phyloP scores from a whole-genome alignment of 2,329 filamentous ascomycete genomes.

The Alternaria sp. region DNA sequence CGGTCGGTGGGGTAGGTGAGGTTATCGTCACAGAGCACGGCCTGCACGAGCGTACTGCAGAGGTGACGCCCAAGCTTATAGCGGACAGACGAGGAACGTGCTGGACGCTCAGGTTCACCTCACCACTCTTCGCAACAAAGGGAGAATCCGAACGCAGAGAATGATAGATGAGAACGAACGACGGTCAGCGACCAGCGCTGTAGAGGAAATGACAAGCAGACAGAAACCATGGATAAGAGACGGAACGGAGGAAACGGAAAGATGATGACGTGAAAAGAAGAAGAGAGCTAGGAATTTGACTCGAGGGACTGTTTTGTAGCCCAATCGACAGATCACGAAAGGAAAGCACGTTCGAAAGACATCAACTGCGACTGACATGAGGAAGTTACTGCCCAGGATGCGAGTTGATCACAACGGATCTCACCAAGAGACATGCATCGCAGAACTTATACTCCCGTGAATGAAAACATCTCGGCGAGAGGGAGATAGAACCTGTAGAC shows the following conservation, averaged over 20 bases:
- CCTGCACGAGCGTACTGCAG: constrained; percentile 11
- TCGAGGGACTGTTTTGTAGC: not conserved
- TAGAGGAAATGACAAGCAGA: not conserved
- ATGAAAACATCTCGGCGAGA: too few species aligned
- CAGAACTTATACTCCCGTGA: too few species aligned
- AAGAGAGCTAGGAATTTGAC: not conserved
- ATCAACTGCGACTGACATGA: not conserved
- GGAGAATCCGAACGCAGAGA: not conserved
- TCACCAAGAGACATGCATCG: not conserved
- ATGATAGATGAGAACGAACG: not conserved
- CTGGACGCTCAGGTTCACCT: not conserved
- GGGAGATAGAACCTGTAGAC: too few species aligned
- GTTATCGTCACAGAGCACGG: constrained; percentile 27
- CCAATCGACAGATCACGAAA: not conserved
- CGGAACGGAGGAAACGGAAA: not conserved
- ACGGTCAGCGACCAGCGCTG: constrained; percentile 16
- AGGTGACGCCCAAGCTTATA: constrained; percentile 6
- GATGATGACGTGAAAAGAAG: not conserved
- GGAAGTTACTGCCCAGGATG: not conserved
- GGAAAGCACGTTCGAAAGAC: not conserved
- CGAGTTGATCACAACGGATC: not conserved
- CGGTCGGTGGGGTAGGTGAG: constrained; percentile 15
- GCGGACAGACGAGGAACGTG: constrained; percentile 2
- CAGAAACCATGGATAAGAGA: not conserved
- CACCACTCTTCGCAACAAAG: not conserved